These are phyloP conservation scores for Limnanthes douglasii DNA, from an alignment of 345 rosid genomes.

Conservation along the genomic window DNA sequence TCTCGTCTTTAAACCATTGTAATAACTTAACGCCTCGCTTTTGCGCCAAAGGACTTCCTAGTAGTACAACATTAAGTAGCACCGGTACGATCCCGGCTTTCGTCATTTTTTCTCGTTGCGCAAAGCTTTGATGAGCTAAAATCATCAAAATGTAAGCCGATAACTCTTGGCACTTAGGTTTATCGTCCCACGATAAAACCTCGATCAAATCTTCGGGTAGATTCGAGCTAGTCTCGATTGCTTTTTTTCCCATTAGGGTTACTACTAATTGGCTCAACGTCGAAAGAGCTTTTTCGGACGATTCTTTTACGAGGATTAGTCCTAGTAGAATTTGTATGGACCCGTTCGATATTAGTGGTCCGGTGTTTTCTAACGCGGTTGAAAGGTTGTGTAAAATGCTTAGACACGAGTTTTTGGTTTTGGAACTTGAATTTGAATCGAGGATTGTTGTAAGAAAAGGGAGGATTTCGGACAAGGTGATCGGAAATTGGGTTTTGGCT, in stretches of 20 bases:
- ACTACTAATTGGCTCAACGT: conserved; percentile 63
- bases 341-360: conserved; percentile 34
- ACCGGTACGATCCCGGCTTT: conserved; percentile 67
- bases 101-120: conserved; percentile 54
- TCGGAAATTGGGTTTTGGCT: conserved; percentile 29
- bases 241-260: conserved; percentile 65
- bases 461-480: conserved; percentile 27
- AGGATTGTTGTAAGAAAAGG: conserved; percentile 35
- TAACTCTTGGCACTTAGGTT: conserved; percentile 72
- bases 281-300: conserved; percentile 63
- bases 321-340: conserved; percentile 31
- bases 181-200: conserved; percentile 77
- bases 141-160: conserved; percentile 71
- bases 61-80: conserved; percentile 49
- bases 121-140: conserved; percentile 71
- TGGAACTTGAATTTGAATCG: conserved; percentile 28
- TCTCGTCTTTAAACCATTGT: conserved; percentile 91
- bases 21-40: conserved; percentile 70
- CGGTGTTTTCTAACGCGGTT: conserved; percentile 46
- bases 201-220: conserved; percentile 62
- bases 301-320: conserved; percentile 23
- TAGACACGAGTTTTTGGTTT: conserved; percentile 44
- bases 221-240: conserved; percentile 33
- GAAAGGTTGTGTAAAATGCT: conserved; percentile 45
- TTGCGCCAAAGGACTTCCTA: conserved; percentile 69